A percentile compares a stretch with the other conserved stretches of the same genome.
Conservation (phyloP, 257 asterid genomes). For the Penstemon newberryi region DNA sequence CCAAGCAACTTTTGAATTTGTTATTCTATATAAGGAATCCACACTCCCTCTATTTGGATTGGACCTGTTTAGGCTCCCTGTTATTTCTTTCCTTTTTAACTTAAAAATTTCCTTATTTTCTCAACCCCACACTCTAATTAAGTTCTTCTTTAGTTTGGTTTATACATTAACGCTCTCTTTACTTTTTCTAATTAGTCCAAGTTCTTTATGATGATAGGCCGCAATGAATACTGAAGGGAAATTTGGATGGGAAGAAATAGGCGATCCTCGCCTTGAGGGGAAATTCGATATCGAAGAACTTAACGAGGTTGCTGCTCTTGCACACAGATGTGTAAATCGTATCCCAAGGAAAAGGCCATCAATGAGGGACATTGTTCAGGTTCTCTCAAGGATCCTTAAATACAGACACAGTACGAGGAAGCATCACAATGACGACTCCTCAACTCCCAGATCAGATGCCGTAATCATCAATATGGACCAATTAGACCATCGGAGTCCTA, state of each 20-base stretch:
- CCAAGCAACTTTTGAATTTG: no score
- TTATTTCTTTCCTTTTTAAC: no score
- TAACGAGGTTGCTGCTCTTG: slow-evolving; percentile 71
- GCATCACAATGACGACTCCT: slow-evolving; percentile 36
- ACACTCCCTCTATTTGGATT: no score
- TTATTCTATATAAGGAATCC: no score
- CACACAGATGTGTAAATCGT: slow-evolving; percentile 72
- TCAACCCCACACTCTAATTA: no score
- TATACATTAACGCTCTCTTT: no score
- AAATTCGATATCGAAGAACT: slow-evolving; percentile 67
- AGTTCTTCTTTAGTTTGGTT: no score
- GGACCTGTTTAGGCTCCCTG: no score
- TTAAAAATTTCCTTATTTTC: no score
- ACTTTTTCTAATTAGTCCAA: no score
- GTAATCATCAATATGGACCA: slow-evolving; percentile 50
- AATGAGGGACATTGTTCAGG: slow-evolving; percentile 85
- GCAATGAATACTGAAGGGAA: slow-evolving; percentile 88
- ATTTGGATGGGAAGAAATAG: slow-evolving; percentile 93
- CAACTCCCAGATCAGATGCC: slow-evolving; percentile 51
- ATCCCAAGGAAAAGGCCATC: slow-evolving; percentile 66
- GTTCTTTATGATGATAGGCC: slow-evolving; percentile 43
- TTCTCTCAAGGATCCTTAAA: slow-evolving; percentile 64
- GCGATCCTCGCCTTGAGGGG: slow-evolving; percentile 79
- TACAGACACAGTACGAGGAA: slow-evolving; percentile 39
- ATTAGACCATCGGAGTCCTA: slow-evolving; percentile 38